These are phyloP conservation scores for Candida qinlingensis DNA, from an alignment of 805 yeast genomes.

Conservation along the genomic window DNA sequence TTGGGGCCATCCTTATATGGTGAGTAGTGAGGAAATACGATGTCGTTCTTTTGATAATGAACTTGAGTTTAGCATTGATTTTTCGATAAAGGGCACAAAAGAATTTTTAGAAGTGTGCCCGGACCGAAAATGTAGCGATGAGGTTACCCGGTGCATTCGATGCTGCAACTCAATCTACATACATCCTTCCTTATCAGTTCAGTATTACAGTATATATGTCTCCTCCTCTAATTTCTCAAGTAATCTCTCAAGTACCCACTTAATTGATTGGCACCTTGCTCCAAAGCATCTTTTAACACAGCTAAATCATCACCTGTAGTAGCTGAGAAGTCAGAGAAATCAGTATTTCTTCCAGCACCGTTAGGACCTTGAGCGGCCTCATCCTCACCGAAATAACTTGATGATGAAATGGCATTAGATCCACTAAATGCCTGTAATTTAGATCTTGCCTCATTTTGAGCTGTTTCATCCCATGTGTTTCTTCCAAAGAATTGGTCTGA, in stretches of 20 bases:
- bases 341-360: constrained; percentile 30
- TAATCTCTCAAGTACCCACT: constrained; percentile 85
- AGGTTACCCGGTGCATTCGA: constrained; percentile 6
- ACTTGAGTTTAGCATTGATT: too few species aligned
- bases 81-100: background rate
- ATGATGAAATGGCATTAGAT: constrained; percentile 87
- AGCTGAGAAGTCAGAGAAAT: constrained; percentile 62
- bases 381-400: constrained; percentile 87
- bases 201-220: too few species aligned
- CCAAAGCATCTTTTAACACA: constrained; percentile 84
- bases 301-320: constrained; percentile 87
- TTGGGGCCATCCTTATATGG: constrained; percentile 40
- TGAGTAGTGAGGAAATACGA: background rate
- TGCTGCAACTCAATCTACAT: too few species aligned
- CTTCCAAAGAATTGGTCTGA: constrained; percentile 94
- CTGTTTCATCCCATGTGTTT: constrained; percentile 71
- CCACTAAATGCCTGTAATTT: constrained; percentile 79
- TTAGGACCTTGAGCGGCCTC: constrained; percentile 43
- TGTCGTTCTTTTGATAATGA: too few species aligned
- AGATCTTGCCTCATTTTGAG: constrained; percentile 73
- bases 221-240: constrained; percentile 37
- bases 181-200: too few species aligned
- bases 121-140: constrained; percentile 4
- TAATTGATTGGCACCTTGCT: constrained; percentile 87
- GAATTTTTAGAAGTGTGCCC: constrained; percentile 1